phyloP scores from a whole-genome alignment of 1,284 basidiomycete species.

The Phenoliferia sp. region DNA sequence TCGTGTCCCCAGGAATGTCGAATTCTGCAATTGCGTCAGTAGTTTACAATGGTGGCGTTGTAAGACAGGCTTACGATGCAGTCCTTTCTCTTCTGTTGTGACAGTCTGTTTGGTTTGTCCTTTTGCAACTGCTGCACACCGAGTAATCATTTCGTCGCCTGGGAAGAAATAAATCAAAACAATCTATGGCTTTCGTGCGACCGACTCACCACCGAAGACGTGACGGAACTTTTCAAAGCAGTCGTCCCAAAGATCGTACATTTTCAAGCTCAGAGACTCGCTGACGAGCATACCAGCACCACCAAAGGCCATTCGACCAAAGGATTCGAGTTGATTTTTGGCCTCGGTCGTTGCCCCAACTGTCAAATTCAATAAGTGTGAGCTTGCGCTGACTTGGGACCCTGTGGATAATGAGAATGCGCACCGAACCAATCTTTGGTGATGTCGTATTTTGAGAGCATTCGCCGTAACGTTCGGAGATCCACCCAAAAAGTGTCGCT shows the following conservation, averaged over 20 bases:
- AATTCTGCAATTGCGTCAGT: slow-evolving; percentile 16
- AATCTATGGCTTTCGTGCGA: neutral
- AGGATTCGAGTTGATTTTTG: slow-evolving; percentile 27
- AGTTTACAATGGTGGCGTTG: neutral
- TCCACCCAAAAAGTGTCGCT: slow-evolving; percentile 37
- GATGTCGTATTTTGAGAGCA: slow-evolving; percentile 33
- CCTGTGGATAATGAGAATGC: neutral
- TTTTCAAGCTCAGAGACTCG: slow-evolving; percentile 14
- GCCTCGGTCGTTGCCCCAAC: slow-evolving; percentile 33
- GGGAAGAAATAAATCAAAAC: slow-evolving; percentile 3
- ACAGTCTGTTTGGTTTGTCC: slow-evolving; percentile 23
- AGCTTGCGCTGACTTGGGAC: neutral
- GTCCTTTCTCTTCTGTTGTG: slow-evolving; percentile 22
- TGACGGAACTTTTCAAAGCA: slow-evolving; percentile 21
- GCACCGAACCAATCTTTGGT: slow-evolving; percentile 26
- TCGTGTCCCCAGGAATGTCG: slow-evolving; percentile 35
- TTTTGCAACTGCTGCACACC: slow-evolving; percentile 27
- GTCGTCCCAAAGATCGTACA: slow-evolving; percentile 20
- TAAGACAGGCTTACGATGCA: slow-evolving; percentile 22
- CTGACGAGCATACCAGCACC: slow-evolving; percentile 33
- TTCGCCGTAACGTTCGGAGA: slow-evolving; percentile 22
- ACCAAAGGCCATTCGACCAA: slow-evolving; percentile 34
- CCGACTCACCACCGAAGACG: slow-evolving; percentile 19
- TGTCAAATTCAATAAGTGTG: neutral
- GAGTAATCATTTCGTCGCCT: slow-evolving; percentile 35